These are phyloP conservation scores for Aspergillus calidoustus DNA, from an alignment of 2,329 filamentous ascomycete species.

Conservation along the genomic window DNA sequence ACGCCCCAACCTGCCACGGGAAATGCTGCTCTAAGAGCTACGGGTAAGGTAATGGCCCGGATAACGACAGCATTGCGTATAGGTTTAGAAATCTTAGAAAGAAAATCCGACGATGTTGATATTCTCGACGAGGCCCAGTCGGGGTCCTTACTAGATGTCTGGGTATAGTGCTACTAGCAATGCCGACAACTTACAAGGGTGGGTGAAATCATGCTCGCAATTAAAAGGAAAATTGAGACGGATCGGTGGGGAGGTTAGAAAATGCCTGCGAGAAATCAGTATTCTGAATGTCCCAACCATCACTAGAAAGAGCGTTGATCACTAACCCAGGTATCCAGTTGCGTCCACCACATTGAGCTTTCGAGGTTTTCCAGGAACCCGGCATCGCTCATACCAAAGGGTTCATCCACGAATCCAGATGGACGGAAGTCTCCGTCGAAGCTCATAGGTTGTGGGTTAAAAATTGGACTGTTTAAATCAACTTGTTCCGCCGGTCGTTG, in stretches of 20 bases:
- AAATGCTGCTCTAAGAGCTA: not conserved
- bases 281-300: not conserved
- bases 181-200: not conserved
- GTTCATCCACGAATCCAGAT: constrained; percentile 22
- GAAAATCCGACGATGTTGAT: not conserved
- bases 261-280: constrained; percentile 35
- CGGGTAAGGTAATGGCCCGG: not conserved
- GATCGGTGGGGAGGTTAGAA: constrained; percentile 38
- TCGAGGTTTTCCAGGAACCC: constrained; percentile 41
- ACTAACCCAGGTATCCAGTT: constrained; percentile 45
- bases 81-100: not conserved
- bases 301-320: not conserved
- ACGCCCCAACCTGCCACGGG: not conserved
- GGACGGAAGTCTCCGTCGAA: constrained; percentile 28
- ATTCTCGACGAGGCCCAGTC: not conserved
- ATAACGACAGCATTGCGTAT: not conserved
- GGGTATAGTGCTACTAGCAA: not conserved
- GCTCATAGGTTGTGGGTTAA: constrained; percentile 22
- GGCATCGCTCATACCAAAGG: constrained; percentile 31
- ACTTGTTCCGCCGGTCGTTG: constrained; percentile 10
- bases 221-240: constrained; percentile 28
- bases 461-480: constrained; percentile 10
- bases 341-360: constrained; percentile 45
- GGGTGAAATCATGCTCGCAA: no score
- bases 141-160: not conserved